phyloP scores from a whole-genome alignment of 2,329 filamentous ascomycete genomes.

The Cordyceps javanica region DNA sequence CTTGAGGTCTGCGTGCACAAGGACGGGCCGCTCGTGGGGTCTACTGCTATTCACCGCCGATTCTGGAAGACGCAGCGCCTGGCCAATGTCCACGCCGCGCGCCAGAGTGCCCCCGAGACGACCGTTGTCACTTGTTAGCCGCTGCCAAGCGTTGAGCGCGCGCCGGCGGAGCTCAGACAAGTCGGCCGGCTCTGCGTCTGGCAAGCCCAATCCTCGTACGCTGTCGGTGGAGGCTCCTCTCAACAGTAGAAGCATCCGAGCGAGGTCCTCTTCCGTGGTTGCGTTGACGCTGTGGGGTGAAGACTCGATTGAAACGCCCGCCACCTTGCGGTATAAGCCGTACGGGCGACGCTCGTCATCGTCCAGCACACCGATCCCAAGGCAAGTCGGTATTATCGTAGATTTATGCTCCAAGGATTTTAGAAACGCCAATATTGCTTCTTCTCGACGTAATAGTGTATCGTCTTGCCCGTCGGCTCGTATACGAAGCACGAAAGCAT shows the following conservation, averaged over 20 bases:
- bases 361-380: background rate
- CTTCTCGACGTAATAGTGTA: background rate
- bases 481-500: conserved; percentile 4
- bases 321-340: conserved; percentile 9
- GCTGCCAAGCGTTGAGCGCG: background rate
- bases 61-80: background rate
- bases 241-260: background rate
- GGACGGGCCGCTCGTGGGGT: background rate
- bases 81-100: background rate
- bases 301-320: conserved; percentile 1
- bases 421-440: background rate
- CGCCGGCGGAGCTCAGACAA: background rate
- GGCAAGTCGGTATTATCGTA: background rate
- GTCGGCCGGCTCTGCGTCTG: background rate
- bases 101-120: background rate
- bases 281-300: background rate
- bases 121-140: background rate
- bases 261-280: background rate
- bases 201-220: background rate
- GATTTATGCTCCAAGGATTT: background rate
- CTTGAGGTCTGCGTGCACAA: conserved; percentile 10
- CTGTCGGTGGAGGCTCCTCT: background rate
- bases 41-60: background rate
- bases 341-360: background rate
- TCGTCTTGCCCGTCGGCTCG: background rate